Evolutionary conservation across 441 rosid genomes (phyloP).

Genomic region (Populus hybrid): DNA sequence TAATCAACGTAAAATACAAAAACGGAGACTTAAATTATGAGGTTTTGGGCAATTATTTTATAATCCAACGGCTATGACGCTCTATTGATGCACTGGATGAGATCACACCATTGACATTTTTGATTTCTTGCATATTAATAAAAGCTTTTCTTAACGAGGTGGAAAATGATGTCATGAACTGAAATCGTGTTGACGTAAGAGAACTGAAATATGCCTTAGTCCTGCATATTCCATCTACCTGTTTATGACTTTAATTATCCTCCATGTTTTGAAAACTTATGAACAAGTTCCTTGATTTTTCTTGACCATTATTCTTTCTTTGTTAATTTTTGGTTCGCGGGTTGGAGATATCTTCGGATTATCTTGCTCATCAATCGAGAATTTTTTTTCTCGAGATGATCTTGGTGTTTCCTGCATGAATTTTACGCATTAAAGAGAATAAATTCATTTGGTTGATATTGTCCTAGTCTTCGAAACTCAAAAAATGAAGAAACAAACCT

Average conservation of each 20-base stretch:
- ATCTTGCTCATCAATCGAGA: no score
- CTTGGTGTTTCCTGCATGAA: no score
- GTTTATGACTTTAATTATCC: neutral
- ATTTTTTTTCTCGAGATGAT: no score
- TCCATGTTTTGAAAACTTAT: neutral
- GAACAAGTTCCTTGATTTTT: neutral
- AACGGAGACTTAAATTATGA: neutral
- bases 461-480: no score
- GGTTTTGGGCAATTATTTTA: neutral
- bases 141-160: neutral
- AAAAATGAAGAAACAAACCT: no score
- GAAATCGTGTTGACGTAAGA: slow-evolving; percentile 26
- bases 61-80: neutral
- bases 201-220: neutral
- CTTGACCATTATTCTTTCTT: neutral
- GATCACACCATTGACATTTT: neutral
- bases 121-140: no score
- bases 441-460: no score
- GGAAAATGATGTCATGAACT: slow-evolving; percentile 3
- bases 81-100: neutral
- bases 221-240: neutral
- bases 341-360: no score
- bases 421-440: no score
- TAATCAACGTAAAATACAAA: neutral
- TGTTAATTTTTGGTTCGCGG: no score